Evolutionary conservation across 2,329 filamentous ascomycete genomes (phyloP), one percentile per base, ranked within the genome.

Genomic region (Microsporum audouinii): DNA sequence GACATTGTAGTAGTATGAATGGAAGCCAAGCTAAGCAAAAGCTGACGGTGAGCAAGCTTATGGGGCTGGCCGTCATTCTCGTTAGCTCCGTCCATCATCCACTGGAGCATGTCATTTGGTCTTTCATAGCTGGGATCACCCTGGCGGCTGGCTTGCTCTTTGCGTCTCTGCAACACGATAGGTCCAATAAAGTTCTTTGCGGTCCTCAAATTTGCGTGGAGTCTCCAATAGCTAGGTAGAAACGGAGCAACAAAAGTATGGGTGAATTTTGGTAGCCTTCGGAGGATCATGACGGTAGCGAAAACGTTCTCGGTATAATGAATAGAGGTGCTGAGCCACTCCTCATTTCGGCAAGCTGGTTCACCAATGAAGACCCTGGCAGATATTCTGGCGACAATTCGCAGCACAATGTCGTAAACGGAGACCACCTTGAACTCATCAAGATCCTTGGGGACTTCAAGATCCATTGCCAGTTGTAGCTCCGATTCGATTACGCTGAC

Each of bases 311-410:
- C 65, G 0, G 72, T 71, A 65, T 76, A 76, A 38, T 66, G 61
- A 14, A 68, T 70, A 39, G 70, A 65, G 2, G 70, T 67, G 0
- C 69, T 61, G 14, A 76, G 65, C 75, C 76, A 78, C 59, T 71
- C 66, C 60, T 71, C 65, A 61, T 77, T 74, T 29, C 69, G 68
- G 58, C 71, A 73, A 5, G 76, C 65, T 4, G 64, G 62, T 2
- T 71, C 66, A 17, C 76, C 75, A 34, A 75, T 69, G 58, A 78
- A 74, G 45, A 78, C 68, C 17, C 75, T 70, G 0, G 73, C 71
- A 1, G 74, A 75, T 4, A 76, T 66, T 14, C 76, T 71, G 7
- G 73, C 69, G 34, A 78, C 69, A 4, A 77, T 27, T n/a, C 61
- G 61, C 6, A 60, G 55, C 6, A 62, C 17, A 43, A 43, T 7